Percentiles rank a stretch among this genome's conserved stretches.
Evolutionary conservation across 1,284 basidiomycete genomes (phyloP).

Genomic region (Heterobasidion annosum): DNA sequence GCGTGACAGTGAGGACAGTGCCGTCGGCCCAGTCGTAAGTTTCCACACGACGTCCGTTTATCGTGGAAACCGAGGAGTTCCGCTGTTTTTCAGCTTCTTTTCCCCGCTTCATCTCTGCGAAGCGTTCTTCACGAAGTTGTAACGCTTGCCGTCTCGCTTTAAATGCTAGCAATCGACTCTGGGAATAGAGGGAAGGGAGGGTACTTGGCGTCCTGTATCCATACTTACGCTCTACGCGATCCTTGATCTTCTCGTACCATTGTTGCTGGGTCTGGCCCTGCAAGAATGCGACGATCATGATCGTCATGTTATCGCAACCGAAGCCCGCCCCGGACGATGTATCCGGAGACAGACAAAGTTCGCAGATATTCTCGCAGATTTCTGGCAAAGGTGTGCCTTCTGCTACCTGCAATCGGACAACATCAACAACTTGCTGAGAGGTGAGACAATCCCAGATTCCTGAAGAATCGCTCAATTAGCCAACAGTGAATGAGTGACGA

Average conservation of each 20-base stretch:
- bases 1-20: no score
- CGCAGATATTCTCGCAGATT: slow-evolving; percentile 88
- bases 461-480: slow-evolving; percentile 22
- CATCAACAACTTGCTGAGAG: slow-evolving; percentile 91
- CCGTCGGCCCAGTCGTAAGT: no score
- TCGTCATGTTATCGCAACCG: slow-evolving; percentile 99
- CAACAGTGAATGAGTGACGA: slow-evolving; percentile 1
- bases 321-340: slow-evolving; percentile 87
- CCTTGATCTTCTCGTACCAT: slow-evolving; percentile 90
- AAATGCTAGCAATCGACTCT: slow-evolving; percentile 49
- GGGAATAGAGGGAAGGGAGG: slow-evolving; percentile 62
- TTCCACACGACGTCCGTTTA: no score
- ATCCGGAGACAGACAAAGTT: slow-evolving; percentile 91
- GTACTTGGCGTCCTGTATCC: slow-evolving; percentile 65
- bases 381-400: slow-evolving; percentile 74
- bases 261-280: slow-evolving; percentile 83
- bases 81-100: neutral
- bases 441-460: slow-evolving; percentile 98
- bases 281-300: slow-evolving; percentile 85
- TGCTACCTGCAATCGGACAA: slow-evolving; percentile 78
- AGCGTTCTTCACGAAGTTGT: neutral
- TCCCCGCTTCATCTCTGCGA: neutral
- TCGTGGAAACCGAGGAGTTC: no score
- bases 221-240: slow-evolving; percentile 71
- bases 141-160: slow-evolving; percentile 28